Percentiles rank a stretch among this genome's conserved stretches.
Conservation (phyloP, 257 asterid genomes). For the Jacaranda mimosifolia region DNA sequence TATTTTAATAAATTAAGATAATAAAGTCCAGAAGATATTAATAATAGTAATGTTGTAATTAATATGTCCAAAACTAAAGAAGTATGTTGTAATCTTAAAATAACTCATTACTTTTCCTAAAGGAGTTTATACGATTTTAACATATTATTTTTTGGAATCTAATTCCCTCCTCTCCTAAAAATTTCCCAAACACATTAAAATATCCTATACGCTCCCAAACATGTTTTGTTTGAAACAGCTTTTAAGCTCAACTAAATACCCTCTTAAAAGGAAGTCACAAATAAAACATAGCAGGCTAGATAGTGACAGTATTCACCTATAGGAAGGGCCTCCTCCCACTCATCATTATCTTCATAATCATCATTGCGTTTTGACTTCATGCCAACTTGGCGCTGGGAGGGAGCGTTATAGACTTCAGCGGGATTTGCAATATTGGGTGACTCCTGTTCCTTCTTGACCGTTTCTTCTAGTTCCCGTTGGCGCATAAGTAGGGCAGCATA, state of each 20-base stretch:
- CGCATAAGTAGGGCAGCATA: slow-evolving; percentile 76
- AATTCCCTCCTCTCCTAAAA: too few relatives aligned
- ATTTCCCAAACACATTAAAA: too few relatives aligned
- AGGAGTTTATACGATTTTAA: too few relatives aligned
- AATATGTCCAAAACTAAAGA: too few relatives aligned
- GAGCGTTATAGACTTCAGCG: slow-evolving; percentile 40
- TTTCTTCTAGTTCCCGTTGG: slow-evolving; percentile 70
- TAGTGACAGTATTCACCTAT: slow-evolving; percentile 55
- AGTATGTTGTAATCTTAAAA: too few relatives aligned
- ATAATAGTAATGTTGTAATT: too few relatives aligned
- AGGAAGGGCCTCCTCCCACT: slow-evolving; percentile 87
- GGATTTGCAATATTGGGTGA: slow-evolving; percentile 34
- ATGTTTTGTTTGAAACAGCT: not conserved
- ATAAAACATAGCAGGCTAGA: not conserved
- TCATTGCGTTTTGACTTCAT: slow-evolving; percentile 74
- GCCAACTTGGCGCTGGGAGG: slow-evolving; percentile 81
- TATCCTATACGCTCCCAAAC: too few relatives aligned
- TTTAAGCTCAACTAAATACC: too few relatives aligned
- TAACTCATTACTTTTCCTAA: too few relatives aligned
- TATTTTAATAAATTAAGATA: too few relatives aligned
- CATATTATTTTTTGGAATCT: too few relatives aligned
- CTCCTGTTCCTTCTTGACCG: slow-evolving; percentile 55
- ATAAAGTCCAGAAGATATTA: too few relatives aligned
- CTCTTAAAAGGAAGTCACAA: not conserved
- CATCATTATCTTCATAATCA: slow-evolving; percentile 66